phyloP scores from a whole-genome alignment of 495 filamentous ascomycete genomes.

The Annulohypoxylon bovei region DNA sequence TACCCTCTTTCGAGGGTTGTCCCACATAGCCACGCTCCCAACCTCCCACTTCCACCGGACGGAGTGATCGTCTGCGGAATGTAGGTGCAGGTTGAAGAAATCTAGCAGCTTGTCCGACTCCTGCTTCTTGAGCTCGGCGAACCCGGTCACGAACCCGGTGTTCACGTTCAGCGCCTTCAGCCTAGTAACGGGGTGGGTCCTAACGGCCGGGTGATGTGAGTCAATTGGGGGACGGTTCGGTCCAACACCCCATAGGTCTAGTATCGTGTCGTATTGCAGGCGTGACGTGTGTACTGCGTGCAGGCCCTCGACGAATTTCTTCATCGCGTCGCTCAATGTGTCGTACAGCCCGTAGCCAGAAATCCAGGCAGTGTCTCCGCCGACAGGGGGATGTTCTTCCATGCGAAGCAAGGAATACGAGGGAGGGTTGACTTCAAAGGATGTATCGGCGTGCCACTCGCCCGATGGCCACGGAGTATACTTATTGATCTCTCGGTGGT shows the following conservation, averaged over 20 bases:
- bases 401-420: slow-evolving; percentile 63
- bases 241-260: slow-evolving; percentile 59
- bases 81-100: slow-evolving; percentile 62
- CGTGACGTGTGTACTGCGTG: slow-evolving; percentile 63
- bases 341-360: slow-evolving; percentile 64
- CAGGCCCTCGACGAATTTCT: slow-evolving; percentile 59
- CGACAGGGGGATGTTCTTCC: slow-evolving; percentile 65
- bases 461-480: slow-evolving; percentile 49
- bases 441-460: slow-evolving; percentile 63
- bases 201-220: slow-evolving; percentile 64
- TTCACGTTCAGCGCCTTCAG: slow-evolving; percentile 64
- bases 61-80: slow-evolving; percentile 63
- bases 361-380: slow-evolving; percentile 64
- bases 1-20: too few species aligned
- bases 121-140: slow-evolving; percentile 64
- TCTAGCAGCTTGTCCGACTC: slow-evolving; percentile 64
- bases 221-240: slow-evolving; percentile 63
- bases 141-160: slow-evolving; percentile 60
- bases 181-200: slow-evolving; percentile 65
- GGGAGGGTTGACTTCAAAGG: slow-evolving; percentile 63
- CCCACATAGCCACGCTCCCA: slow-evolving; percentile 65
- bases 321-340: slow-evolving; percentile 56
- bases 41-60: slow-evolving; percentile 67
- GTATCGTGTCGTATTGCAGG: slow-evolving; percentile 57
- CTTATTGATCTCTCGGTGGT: slow-evolving; percentile 43